A percentile compares a stretch with the other conserved stretches of the same genome.
These are phyloP conservation scores for Cymbidium sinense DNA, from an alignment of 106 monocot species.

Conservation along the genomic window DNA sequence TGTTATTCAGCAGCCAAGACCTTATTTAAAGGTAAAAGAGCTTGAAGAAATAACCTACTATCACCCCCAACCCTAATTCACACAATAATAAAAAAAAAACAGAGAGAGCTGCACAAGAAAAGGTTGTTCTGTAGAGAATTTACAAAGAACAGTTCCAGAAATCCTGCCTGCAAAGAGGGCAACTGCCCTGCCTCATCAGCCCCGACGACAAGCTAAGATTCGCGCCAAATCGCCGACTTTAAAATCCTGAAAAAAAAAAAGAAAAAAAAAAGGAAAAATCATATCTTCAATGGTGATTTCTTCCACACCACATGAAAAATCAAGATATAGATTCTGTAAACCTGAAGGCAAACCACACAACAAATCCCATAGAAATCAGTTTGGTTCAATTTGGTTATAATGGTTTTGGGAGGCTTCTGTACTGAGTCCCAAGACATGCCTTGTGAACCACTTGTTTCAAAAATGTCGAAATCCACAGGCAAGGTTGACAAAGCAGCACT, in stretches of 20 bases:
- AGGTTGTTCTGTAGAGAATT: background rate
- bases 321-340: background rate
- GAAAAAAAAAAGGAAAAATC: too few species aligned
- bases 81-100: too few species aligned
- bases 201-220: constrained; percentile 14
- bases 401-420: background rate
- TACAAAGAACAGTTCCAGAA: background rate
- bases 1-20: too few species aligned
- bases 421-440: background rate
- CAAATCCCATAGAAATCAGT: background rate
- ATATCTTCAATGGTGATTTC: background rate
- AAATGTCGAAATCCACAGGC: background rate
- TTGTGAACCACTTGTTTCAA: background rate
- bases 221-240: constrained; percentile 13
- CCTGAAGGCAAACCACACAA: constrained; percentile 4
- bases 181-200: constrained; percentile 20
- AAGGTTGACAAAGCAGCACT: background rate
- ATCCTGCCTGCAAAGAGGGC: constrained; percentile 17
- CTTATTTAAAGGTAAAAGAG: too few species aligned
- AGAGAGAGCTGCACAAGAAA: background rate
- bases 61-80: too few species aligned
- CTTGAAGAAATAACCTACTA: too few species aligned
- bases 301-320: background rate
- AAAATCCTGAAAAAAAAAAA: constrained; percentile 8
- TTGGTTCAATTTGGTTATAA: background rate